Conservation (phyloP, 345 rosid genomes). For the Hibiscus trionum region DNA sequence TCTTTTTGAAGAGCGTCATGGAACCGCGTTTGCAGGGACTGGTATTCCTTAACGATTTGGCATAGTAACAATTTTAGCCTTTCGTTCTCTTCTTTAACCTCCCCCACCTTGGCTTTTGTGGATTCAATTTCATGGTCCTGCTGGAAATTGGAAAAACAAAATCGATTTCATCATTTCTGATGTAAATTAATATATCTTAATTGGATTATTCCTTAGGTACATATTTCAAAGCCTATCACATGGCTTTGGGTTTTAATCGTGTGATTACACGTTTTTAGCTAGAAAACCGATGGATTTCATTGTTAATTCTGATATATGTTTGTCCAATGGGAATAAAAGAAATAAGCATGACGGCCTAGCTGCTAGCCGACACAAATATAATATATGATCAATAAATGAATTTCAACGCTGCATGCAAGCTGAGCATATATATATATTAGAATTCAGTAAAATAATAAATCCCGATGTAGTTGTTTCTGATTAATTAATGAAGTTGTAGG, state of each 20-base stretch:
- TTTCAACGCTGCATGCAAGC: not conserved
- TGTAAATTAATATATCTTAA: too few relatives aligned
- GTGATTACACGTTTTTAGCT: not conserved
- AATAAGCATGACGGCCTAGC: not conserved
- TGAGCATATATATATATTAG: not conserved
- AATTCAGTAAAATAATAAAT: not conserved
- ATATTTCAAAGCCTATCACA: not conserved
- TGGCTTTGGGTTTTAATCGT: not conserved
- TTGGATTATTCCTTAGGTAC: too few relatives aligned
- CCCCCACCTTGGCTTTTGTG: constrained; percentile 29
- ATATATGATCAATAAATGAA: not conserved
- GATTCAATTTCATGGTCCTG: constrained; percentile 34
- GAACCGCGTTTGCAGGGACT: constrained; percentile 26
- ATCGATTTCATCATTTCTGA: not conserved
- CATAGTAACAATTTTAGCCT: constrained; percentile 31
- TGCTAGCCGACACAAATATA: not conserved
- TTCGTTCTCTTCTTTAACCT: constrained; percentile 39
- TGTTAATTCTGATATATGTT: not conserved
- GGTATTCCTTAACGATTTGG: constrained; percentile 30
- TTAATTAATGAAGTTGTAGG: not conserved
- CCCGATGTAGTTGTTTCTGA: not conserved
- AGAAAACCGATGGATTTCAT: not conserved
- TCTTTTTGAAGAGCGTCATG: constrained; percentile 16
- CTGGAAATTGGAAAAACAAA: not conserved
- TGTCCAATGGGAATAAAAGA: constrained; percentile 2